Evolutionary conservation across 176 grass and related monocot species (phyloP).

Genomic region (Aechmea fasciata): DNA sequence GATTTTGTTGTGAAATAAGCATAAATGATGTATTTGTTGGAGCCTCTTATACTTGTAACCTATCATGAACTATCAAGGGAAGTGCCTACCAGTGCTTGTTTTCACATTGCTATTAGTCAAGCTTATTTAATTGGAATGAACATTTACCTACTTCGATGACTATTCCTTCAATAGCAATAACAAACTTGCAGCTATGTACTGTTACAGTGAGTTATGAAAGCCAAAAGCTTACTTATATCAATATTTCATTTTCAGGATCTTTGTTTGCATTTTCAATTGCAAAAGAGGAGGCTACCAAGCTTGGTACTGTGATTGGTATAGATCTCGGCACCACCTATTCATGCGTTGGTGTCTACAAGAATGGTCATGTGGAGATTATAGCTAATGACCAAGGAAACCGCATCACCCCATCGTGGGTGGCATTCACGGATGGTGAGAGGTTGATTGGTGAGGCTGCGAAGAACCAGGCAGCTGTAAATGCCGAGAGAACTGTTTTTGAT

Average conservation of each 20-base stretch:
- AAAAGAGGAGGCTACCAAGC: slow-evolving; percentile 39
- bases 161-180: neutral
- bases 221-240: neutral
- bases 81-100: too few species aligned
- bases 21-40: too few species aligned
- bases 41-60: too few species aligned
- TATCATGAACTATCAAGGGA: too few species aligned
- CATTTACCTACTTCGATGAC: too few species aligned
- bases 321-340: slow-evolving; percentile 49
- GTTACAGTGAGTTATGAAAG: neutral
- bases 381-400: slow-evolving; percentile 45
- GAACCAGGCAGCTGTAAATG: slow-evolving; percentile 56
- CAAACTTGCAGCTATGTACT: neutral
- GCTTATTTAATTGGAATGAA: too few species aligned
- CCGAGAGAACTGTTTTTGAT: slow-evolving; percentile 49
- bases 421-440: slow-evolving; percentile 59
- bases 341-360: slow-evolving; percentile 47
- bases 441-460: slow-evolving; percentile 80
- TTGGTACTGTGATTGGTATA: slow-evolving; percentile 28
- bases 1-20: too few species aligned
- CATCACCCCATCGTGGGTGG: slow-evolving; percentile 67
- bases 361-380: slow-evolving; percentile 49
- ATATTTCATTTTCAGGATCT: slow-evolving; percentile 23
- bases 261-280: slow-evolving; percentile 29
- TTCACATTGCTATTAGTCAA: too few species aligned